These are phyloP conservation scores for Trichoderma breve DNA, from an alignment of 2,329 filamentous ascomycete species.

Conservation along the genomic window DNA sequence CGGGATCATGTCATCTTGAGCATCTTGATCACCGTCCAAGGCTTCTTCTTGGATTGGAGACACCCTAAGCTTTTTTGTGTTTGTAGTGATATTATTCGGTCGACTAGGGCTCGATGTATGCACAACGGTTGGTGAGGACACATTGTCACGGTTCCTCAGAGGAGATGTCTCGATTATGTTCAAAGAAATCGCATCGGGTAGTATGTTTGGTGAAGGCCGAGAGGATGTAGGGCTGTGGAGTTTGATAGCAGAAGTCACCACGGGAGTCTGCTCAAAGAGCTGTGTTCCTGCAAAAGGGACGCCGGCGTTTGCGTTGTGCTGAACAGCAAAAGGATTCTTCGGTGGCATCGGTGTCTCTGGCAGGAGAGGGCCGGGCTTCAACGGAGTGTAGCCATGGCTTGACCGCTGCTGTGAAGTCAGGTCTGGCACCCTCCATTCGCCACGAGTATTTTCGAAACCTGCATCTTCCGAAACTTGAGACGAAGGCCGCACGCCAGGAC, in stretches of 20 bases:
- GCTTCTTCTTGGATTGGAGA: constrained; percentile 28
- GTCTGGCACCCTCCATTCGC: constrained; percentile 39
- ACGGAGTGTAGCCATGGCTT: constrained; percentile 33
- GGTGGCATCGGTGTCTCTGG: constrained; percentile 51
- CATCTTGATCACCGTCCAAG: constrained; percentile 26
- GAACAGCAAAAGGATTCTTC: constrained; percentile 48
- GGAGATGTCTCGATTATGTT: constrained; percentile 47
- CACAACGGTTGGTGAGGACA: constrained; percentile 44
- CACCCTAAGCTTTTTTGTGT: constrained; percentile 26
- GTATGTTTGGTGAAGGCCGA: constrained; percentile 52
- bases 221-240: constrained; percentile 56
- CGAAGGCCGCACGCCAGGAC: constrained; percentile 37
- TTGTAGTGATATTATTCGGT: constrained; percentile 33
- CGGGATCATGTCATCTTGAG: constrained; percentile 35
- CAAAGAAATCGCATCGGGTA: constrained; percentile 47
- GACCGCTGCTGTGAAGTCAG: constrained; percentile 36
- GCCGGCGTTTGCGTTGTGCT: constrained; percentile 34
- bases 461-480: constrained; percentile 44
- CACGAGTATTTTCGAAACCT: constrained; percentile 39
- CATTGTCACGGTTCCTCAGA: constrained; percentile 48
- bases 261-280: constrained; percentile 55
- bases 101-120: constrained; percentile 43
- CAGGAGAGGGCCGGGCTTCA: constrained; percentile 27
- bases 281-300: constrained; percentile 44
- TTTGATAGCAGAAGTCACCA: constrained; percentile 51